These are phyloP conservation scores for Stygiomarasmius scandens DNA, from an alignment of 1,284 basidiomycete species.

Conservation along the genomic window DNA sequence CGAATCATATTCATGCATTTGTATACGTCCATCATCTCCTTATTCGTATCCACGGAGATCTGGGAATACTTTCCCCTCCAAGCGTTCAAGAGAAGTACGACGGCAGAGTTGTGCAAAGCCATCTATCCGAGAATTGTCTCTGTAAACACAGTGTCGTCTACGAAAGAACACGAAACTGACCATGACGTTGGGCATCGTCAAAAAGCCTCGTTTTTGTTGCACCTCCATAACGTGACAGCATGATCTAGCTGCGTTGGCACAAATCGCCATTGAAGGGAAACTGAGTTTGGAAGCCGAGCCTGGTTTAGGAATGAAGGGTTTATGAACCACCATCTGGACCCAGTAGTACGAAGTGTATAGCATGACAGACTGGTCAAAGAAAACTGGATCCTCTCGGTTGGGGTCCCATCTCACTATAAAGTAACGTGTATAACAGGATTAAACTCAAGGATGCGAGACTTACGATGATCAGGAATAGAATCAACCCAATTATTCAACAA, in stretches of 20 bases:
- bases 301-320: constrained; percentile 51
- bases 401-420: constrained; percentile 14
- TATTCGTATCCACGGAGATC: constrained; percentile 49
- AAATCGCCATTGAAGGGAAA: constrained; percentile 30
- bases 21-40: constrained; percentile 66
- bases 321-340: constrained; percentile 59
- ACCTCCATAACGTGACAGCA: constrained; percentile 52
- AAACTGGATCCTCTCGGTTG: background rate
- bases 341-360: constrained; percentile 12
- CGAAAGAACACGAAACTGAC: background rate
- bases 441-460: constrained; percentile 10
- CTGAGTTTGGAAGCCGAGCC: constrained; percentile 31
- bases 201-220: background rate
- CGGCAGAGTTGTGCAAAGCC: constrained; percentile 33
- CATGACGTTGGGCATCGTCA: background rate
- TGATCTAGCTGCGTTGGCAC: constrained; percentile 43
- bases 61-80: constrained; percentile 66
- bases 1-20: constrained; percentile 68
- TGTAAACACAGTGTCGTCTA: constrained; percentile 9
- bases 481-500: constrained; percentile 55
- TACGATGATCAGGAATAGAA: constrained; percentile 44
- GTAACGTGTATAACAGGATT: constrained; percentile 2
- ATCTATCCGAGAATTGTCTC: constrained; percentile 21
- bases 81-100: constrained; percentile 72
- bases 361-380: constrained; percentile 11